These are phyloP conservation scores for Vachellia collinsii DNA, from an alignment of 306 rosid species.

Conservation along the genomic window DNA sequence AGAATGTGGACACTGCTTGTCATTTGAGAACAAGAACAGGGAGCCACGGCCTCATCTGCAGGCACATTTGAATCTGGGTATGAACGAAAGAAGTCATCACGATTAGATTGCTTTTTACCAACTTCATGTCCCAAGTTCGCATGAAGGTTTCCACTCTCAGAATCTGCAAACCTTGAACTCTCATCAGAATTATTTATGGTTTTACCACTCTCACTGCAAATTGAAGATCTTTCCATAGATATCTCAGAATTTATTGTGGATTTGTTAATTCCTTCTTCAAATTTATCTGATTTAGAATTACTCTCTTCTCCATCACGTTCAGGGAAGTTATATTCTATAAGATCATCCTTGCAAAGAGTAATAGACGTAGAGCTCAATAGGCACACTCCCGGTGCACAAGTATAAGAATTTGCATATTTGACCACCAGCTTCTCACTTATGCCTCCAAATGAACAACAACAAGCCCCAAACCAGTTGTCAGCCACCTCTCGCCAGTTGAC, in stretches of 20 bases:
- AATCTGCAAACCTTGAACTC: slow-evolving; percentile 37
- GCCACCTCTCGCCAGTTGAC: slow-evolving; percentile 94
- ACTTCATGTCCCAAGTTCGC: slow-evolving; percentile 36
- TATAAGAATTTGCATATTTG: slow-evolving; percentile 64
- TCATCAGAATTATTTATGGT: slow-evolving; percentile 27
- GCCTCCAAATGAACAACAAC: slow-evolving; percentile 95
- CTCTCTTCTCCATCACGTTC: slow-evolving; percentile 37
- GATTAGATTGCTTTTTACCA: slow-evolving; percentile 34
- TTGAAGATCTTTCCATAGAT: slow-evolving; percentile 38
- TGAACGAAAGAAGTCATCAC: slow-evolving; percentile 38
- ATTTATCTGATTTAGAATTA: slow-evolving; percentile 32
- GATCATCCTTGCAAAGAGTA: slow-evolving; percentile 81
- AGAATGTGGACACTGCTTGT: slow-evolving; percentile 19
- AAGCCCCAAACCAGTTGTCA: slow-evolving; percentile 92
- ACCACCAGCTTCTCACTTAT: slow-evolving; percentile 87
- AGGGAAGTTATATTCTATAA: slow-evolving; percentile 52
- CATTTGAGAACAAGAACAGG: slow-evolving; percentile 52
- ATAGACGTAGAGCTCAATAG: slow-evolving; percentile 62
- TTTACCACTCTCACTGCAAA: slow-evolving; percentile 33
- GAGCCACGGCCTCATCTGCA: slow-evolving; percentile 27
- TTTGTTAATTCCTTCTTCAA: slow-evolving; percentile 29
- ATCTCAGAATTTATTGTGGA: slow-evolving; percentile 36
- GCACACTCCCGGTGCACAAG: slow-evolving; percentile 65
- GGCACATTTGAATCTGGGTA: slow-evolving; percentile 40
- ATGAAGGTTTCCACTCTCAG: slow-evolving; percentile 45